Conservation (phyloP, 192 early-diverging fungal genomes). For the Jimgerdemannia flammicorona region DNA sequence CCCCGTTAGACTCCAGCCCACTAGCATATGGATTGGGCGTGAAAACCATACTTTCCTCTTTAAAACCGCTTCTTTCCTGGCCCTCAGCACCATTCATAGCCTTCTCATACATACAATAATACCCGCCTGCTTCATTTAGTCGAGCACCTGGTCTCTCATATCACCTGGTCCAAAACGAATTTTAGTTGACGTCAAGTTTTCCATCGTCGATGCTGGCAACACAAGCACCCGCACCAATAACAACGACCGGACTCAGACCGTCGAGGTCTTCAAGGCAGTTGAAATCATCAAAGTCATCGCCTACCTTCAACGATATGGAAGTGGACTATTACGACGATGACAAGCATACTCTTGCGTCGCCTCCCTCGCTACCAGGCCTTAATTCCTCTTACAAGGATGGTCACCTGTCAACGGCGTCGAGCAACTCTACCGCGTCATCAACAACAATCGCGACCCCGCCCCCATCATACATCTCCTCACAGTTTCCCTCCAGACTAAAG, state of each 20-base stretch:
- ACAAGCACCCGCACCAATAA: not conserved
- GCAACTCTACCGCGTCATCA: not conserved
- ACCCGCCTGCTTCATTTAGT: not conserved
- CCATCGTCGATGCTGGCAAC: not conserved
- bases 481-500: constrained; percentile 28
- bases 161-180: not conserved
- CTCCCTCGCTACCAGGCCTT: not conserved
- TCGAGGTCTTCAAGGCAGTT: not conserved
- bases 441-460: constrained; percentile 14
- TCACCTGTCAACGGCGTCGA: not conserved
- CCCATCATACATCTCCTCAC: constrained; percentile 25
- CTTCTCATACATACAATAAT: not conserved
- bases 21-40: no score
- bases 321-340: not conserved
- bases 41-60: no score
- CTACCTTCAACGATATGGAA: not conserved
- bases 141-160: not conserved
- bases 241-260: not conserved
- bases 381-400: not conserved
- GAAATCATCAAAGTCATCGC: not conserved
- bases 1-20: no score
- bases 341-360: not conserved
- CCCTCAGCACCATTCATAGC: no score
- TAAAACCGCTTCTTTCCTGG: no score
- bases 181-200: not conserved